Evolutionary conservation across 805 yeast genomes (phyloP).

Genomic region (Ogataea paradorogensis): DNA sequence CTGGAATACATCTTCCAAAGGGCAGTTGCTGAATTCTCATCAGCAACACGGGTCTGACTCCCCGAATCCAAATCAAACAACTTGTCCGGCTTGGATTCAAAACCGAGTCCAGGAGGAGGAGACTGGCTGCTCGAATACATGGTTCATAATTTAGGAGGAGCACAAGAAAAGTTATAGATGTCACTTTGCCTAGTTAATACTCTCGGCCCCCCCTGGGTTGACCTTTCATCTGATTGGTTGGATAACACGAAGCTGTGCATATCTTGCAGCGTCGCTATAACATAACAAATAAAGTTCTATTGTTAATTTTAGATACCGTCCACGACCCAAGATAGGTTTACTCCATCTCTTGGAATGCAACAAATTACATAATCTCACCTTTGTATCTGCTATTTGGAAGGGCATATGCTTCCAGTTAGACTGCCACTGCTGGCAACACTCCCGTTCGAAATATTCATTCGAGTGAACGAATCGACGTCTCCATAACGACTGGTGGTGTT

Average conservation of each 20-base stretch:
- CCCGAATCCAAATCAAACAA: conserved; percentile 8
- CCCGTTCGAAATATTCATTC: conserved; percentile 17
- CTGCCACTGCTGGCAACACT: conserved; percentile 21
- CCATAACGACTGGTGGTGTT: conserved; percentile 23
- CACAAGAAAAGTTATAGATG: conserved; percentile 1
- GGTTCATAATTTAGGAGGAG: conserved; percentile 5
- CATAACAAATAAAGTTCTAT: too few species aligned
- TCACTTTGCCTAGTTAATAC: conserved; percentile 5
- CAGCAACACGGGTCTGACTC: conserved; percentile 14
- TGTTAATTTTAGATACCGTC: background rate
- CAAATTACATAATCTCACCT: background rate
- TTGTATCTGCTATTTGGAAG: conserved; percentile 6
- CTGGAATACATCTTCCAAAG: conserved; percentile 81
- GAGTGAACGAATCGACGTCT: conserved; percentile 19
- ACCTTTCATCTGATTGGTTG: conserved; percentile 10
- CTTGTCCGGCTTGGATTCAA: conserved; percentile 8
- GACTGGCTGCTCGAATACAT: conserved; percentile 13
- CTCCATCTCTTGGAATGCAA: too few species aligned
- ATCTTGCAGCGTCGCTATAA: conserved; percentile 7
- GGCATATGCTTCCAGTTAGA: conserved; percentile 16
- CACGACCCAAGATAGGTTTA: background rate
- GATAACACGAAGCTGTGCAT: conserved; percentile 12
- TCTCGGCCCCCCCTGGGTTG: conserved; percentile 3
- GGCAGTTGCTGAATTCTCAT: conserved; percentile 45
- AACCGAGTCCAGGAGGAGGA: conserved; percentile 10